Base-by-base conservation (phyloP, 31 red algal genomes). In the Endocladia muricata region DNA sequence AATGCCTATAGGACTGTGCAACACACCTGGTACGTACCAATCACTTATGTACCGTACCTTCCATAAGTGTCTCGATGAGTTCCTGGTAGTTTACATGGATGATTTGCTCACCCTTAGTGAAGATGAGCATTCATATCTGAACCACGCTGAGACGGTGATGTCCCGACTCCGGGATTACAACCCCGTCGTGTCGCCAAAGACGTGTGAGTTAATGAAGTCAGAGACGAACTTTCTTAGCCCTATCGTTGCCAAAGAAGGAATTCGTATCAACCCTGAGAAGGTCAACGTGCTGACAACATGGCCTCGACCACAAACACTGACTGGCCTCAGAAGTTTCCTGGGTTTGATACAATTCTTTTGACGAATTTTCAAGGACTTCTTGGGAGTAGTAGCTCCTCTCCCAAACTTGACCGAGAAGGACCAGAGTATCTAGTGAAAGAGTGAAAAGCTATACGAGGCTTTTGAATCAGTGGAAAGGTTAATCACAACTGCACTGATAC, bases 221-320 rank as follows among this genome's bases (percentile, higher is more conserved):
- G 68, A 72, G 40, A 48, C 36, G n/a, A 22, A 72, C 40, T 72
- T 51, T 43, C 35, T 72, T 0, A 42, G 1, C 21, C 35, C 51
- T 30, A n/a, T 72, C 3, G 17, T 72, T 22, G 68, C 40, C 23
- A 72, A 49, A 42, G 31, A 72, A 29, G 68, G 68, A 48, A 51
- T 72, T 0, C 26, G 0, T 8, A 1, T 72, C 21, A 33, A 43
- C 0, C 34, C 41, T 13, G 68, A 42, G 25, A 39, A 22, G 68
- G 41, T 72, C 4, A 51, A 82, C 37, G 64, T 55, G 0, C 29
- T 82, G 9, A 37, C 19, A 15, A 36, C 32, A 28, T 82, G 78
- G 78, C 78, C 78, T 13, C 56, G 34, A 21, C 78, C 64, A 15
- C 19, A 51, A 19, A 51, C 70, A 30, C 58, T 76, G n/a, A 85